Conservation (phyloP, 2,329 filamentous ascomycete species). For the Colletotrichum sp. region DNA sequence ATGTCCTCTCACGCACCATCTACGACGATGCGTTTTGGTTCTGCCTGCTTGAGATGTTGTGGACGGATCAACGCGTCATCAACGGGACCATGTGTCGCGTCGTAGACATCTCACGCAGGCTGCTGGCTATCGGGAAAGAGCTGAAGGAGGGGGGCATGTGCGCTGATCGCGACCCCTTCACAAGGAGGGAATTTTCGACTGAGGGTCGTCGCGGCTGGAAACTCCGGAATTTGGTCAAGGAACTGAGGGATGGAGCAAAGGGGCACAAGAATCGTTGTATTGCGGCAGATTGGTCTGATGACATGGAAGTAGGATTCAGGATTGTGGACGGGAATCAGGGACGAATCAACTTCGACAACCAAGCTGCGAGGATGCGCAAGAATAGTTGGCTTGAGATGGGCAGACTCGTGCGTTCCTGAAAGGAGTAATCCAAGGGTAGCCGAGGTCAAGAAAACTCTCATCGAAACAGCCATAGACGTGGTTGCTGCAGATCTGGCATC, state of each 20-base stretch:
- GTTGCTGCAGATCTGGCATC: not conserved
- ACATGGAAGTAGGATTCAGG: not conserved
- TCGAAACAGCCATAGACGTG: not conserved
- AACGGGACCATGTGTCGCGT: not conserved
- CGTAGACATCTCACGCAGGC: not conserved
- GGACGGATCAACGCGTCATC: not conserved
- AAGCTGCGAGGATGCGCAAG: not conserved
- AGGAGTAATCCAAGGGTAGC: not conserved
- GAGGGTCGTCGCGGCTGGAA: not conserved
- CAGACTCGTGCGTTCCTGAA: not conserved
- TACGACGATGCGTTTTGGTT: not conserved
- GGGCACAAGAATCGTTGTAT: not conserved
- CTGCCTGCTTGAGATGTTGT: not conserved
- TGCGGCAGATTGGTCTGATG: not conserved
- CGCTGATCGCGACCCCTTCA: not conserved
- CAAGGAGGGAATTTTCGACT: not conserved
- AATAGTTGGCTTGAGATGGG: not conserved
- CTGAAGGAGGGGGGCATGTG: not conserved
- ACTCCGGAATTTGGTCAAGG: not conserved
- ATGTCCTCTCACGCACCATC: not conserved
- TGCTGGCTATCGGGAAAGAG: not conserved
- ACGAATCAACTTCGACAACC: not conserved
- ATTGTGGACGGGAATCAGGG: not conserved
- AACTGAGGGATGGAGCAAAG: not conserved
- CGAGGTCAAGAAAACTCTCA: not conserved